Conservation (phyloP, 768 basidiomycete species). For the Boletus insuetus region DNA sequence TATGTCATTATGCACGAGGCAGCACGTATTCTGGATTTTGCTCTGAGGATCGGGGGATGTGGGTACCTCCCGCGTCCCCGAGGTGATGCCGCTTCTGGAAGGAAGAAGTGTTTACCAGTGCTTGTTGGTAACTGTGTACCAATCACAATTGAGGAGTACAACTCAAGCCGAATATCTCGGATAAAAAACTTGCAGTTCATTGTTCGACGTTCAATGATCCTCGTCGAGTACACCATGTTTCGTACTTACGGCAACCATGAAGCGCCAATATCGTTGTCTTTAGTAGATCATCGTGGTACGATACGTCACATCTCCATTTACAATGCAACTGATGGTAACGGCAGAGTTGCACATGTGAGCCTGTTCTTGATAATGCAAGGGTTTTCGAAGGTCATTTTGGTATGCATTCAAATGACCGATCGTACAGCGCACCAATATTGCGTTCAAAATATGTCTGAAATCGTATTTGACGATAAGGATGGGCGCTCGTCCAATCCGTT, state of each 20-base stretch:
- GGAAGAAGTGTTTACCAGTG: slow-evolving; percentile 14
- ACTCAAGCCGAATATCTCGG: background rate
- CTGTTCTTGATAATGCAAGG: background rate
- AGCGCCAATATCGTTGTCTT: background rate
- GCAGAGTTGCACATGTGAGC: background rate
- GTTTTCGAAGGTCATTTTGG: background rate
- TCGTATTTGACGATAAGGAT: slow-evolving; percentile 30
- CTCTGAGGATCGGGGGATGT: slow-evolving; percentile 17
- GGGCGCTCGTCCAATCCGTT: slow-evolving; percentile 6
- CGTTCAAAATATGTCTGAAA: slow-evolving; percentile 3
- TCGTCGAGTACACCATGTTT: background rate
- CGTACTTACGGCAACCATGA: background rate
- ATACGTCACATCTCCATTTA: slow-evolving; percentile 17
- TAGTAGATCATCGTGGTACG: background rate
- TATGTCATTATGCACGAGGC: slow-evolving; percentile 18
- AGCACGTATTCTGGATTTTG: slow-evolving; percentile 6
- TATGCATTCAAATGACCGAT: background rate
- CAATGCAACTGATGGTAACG: background rate
- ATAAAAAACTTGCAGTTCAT: background rate
- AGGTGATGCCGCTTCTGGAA: slow-evolving; percentile 32
- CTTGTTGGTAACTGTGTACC: slow-evolving; percentile 6
- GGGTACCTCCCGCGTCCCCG: slow-evolving; percentile 26
- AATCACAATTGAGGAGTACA: background rate
- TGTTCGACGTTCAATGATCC: background rate
- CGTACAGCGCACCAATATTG: background rate